Evolutionary conservation across 305 asterid genomes (phyloP), one percentile per base, ranked within the genome.

Genomic region (Striga hermonthica): DNA sequence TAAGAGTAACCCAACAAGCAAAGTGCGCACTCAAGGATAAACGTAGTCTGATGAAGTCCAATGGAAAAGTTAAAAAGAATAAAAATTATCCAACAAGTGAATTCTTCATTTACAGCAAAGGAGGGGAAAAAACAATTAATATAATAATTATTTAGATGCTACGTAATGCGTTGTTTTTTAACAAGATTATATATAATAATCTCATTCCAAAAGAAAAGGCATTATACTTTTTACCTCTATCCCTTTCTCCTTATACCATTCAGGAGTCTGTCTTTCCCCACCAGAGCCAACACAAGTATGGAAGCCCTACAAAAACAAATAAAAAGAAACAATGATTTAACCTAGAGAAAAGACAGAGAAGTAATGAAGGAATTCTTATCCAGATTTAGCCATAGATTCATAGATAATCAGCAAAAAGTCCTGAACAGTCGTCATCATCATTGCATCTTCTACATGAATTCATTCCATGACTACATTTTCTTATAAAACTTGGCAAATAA

Each of bases 161-260:
- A 37, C 9, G 13, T 31, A 7, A 13, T 37, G 28, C 12, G 22
- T 15, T 11, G 15, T 10, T 22, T 60, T 64, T 49, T 9, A 54
- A 61, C 34, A 50, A 2, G 64, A 64, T 9, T 13, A 58, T 9
- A 58, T 52, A 65, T 57, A 57, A 10, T 57, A 53, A 22, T 63
- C 34, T 49, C 45, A 76, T 41, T 3, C 45, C 69, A 72, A 55
- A 67, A 53, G 8, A 62, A 45, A 68, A 16, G 11, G 64, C 52
- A 61, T 14, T 3, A 34, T 3, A 34, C 54, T 0, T 61, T 63
- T 72, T 79, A 91, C 98, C 95, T 91, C 98, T 79, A 91, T 89
- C 74, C 98, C 97, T 73, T 91, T 86, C 80, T 91, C 97, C 77
- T 82, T 87, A 86, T 91, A 91, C 98, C 98, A 91, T 43, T 91